Evolutionary conservation across 2,329 filamentous ascomycete species (phyloP).

Genomic region (Fusarium pseudocircinatum): DNA sequence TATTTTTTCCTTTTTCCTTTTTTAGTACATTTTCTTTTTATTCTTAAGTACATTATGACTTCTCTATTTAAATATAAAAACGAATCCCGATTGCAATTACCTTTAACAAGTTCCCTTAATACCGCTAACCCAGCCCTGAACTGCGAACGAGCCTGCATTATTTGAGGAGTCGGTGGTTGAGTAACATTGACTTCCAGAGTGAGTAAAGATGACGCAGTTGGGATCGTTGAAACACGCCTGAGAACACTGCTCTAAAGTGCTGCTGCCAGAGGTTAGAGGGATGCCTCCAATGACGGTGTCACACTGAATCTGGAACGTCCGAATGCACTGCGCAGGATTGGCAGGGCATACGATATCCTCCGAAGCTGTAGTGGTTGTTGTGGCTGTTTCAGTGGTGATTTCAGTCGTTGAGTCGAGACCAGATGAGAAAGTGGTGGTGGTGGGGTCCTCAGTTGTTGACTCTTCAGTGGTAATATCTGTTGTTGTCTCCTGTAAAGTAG

Average conservation of each 20-base stretch:
- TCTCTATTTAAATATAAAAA: neutral
- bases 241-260: neutral
- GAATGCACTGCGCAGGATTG: neutral
- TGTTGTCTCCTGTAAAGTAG: neutral
- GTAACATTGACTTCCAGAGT: neutral
- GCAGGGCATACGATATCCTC: neutral
- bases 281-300: accelerated
- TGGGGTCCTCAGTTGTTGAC: neutral
- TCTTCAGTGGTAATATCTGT: neutral
- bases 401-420: neutral
- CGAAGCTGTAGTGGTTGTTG: neutral
- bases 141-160: accelerated
- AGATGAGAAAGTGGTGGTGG: neutral
- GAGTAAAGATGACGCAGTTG: neutral
- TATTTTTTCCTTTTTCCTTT: accelerated
- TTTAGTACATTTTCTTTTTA: too few species aligned
- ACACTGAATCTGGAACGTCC: neutral
- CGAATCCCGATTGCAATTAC: too few species aligned
- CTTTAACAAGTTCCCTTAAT: neutral
- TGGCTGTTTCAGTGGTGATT: neutral
- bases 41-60: accelerated
- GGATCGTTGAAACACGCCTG: neutral
- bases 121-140: accelerated
- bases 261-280: accelerated
- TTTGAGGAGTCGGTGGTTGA: accelerated